Evolutionary conservation across 192 early-diverging fungal genomes (phyloP).

Genomic region (Backusella sp.): DNA sequence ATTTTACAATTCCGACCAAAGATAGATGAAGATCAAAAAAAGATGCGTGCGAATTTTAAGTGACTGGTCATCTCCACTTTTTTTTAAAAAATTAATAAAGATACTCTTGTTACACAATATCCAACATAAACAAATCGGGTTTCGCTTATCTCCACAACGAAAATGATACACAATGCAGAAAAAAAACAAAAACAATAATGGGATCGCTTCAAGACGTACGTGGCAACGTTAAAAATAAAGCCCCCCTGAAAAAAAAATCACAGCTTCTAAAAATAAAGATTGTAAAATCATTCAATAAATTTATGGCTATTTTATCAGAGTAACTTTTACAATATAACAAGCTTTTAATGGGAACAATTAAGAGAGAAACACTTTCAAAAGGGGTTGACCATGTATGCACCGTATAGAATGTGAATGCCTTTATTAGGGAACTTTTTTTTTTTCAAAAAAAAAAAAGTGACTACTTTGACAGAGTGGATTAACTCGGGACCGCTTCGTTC

Average conservation of each 20-base stretch:
- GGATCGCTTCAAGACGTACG: neutral
- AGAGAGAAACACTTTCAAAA: neutral
- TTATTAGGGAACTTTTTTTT: neutral
- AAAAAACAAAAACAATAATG: neutral
- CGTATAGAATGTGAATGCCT: neutral
- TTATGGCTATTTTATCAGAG: neutral
- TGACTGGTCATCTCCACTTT: constrained; percentile 8
- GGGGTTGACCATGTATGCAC: neutral
- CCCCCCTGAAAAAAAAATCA: neutral
- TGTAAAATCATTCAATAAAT: neutral
- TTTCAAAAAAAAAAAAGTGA: constrained; percentile 14
- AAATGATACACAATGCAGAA: constrained; percentile 8
- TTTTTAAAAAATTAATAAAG: neutral
- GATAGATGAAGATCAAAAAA: constrained; percentile 1
- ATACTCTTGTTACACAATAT: neutral
- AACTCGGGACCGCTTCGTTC: constrained; percentile 20
- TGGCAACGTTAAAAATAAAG: neutral
- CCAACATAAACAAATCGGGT: constrained; percentile 5
- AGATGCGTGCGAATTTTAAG: constrained; percentile 7
- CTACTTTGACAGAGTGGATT: constrained; percentile 30
- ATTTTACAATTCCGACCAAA: constrained; percentile 3
- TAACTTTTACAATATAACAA: neutral
- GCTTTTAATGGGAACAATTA: constrained; percentile 8
- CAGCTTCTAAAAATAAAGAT: neutral
- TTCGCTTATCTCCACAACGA: neutral